A percentile compares a stretch with the other conserved stretches of the same genome.
These are phyloP conservation scores for Spathaspora sp. DNA, from an alignment of 805 yeast genomes.

Conservation along the genomic window DNA sequence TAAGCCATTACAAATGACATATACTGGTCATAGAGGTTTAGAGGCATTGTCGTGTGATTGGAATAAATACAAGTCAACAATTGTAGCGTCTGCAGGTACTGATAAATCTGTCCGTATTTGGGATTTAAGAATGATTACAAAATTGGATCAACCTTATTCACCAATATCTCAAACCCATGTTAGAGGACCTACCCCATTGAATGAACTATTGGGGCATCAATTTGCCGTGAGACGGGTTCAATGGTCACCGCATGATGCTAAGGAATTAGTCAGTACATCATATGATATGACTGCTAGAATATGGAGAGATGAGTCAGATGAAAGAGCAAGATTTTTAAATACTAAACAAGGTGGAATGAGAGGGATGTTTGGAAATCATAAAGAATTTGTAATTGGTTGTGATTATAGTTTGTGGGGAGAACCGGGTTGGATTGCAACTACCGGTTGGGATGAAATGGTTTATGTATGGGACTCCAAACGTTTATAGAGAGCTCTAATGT, in stretches of 20 bases:
- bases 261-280: slow-evolving; percentile 67
- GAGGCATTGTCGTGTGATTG: slow-evolving; percentile 83
- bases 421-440: slow-evolving; percentile 92
- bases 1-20: slow-evolving; percentile 55
- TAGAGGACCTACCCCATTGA: slow-evolving; percentile 63
- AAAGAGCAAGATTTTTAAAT: slow-evolving; percentile 45
- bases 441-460: slow-evolving; percentile 96
- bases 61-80: slow-evolving; percentile 80
- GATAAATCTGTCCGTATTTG: slow-evolving; percentile 81
- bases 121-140: slow-evolving; percentile 75
- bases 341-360: slow-evolving; percentile 46
- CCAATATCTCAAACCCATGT: slow-evolving; percentile 40
- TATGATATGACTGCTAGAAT: slow-evolving; percentile 91
- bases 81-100: slow-evolving; percentile 88
- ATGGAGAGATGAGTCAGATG: slow-evolving; percentile 74
- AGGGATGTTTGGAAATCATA: slow-evolving; percentile 63
- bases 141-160: slow-evolving; percentile 27
- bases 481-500: slow-evolving; percentile 9
- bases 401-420: slow-evolving; percentile 97
- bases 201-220: slow-evolving; percentile 82
- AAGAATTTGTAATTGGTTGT: slow-evolving; percentile 88
- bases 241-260: slow-evolving; percentile 88
- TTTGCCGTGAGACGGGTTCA: slow-evolving; percentile 78
- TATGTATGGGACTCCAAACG: slow-evolving; percentile 78
- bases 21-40: slow-evolving; percentile 72